Base-by-base conservation (phyloP, 768 basidiomycete genomes). In the Pisolithus albus region DNA sequence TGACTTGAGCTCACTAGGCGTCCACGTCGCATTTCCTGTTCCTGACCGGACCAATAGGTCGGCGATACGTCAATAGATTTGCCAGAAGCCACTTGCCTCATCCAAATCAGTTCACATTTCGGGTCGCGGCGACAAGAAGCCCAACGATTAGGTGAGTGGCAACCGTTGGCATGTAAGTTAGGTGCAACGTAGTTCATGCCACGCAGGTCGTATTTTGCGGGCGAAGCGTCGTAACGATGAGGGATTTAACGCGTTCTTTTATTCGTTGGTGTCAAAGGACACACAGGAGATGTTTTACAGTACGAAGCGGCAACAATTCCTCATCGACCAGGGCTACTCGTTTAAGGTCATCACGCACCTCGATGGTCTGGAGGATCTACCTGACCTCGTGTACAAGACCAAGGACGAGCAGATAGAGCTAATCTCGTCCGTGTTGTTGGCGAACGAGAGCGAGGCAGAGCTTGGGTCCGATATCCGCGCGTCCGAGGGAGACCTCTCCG, bases 221-320 rank as follows among this genome's bases (percentile, higher is more conserved):
- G 96, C 96, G 8, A 99, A 99, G 69, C 81, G 96, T 53, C 79
- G 96, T 56, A 99, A 99, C 63, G 96, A 99, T 62, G 96, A 98
- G 70, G 96, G 96, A 1, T 99, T 99, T 74, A 99, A 99, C 57
- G 96, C 96, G 21, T 99, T 98, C 73, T 99, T 99, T 72, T 99
- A 99, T 68, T 97, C 96, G 30, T 82, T 99, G 7, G 96, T 99
- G 32, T 97, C 94, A 23, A 96, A 96, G 69, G 95, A 97, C 71
- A 99, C 95, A 4, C 92, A 96, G 63, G 96, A 98, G 71, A 98
- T 98, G 92, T 99, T 86, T 70, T 99, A 97, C 77, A 94, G 91
- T 66, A 95, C 96, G 3, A 99, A 99, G 71, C 84, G 96, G 15
- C 96, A 98, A 64, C 93, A 97, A 63, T 99, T 99, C 72, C 74